Base-by-base conservation (phyloP, 176 grass and related monocot species). In the Lolium rigidum region DNA sequence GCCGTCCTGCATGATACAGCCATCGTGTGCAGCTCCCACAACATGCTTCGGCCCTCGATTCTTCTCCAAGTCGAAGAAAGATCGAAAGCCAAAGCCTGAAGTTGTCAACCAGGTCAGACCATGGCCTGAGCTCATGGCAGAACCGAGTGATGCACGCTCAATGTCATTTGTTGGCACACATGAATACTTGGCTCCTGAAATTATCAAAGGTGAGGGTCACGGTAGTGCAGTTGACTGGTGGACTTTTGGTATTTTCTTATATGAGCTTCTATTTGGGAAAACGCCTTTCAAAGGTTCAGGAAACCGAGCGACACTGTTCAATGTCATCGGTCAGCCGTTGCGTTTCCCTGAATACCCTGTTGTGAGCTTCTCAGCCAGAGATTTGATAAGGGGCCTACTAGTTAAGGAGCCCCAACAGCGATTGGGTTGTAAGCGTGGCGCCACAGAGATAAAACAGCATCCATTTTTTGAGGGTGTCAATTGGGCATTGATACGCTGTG, bases 191-290 rank as follows among this genome's bases (percentile, higher is more conserved):
- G 95, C 95, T 18, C 95, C 95, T 6, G 95, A 98, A 76, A 98
- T 98, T 75, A 92, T 98, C 87, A 95, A 98, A 78, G 95, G 93
- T 9, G 95, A 98, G 72, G 95, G 95, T 15, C 95, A 98, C 5
- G 95, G 95, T 2, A 95, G 95, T n/a, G 95, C 93, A 6, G 95
- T 98, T 50, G 95, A 98, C 54, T 98, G 95, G 95, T 98, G 95
- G 95, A 98, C 93, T 8, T 95, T 95, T 50, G 95, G 95, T 57
- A 93, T 98, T 59, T 95, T 98, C 85, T 75, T 98, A 75, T 92
- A 98, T 16, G 95, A 95, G 87, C 95, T 98, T 64, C 87, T 98
- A 26, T 98, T 95, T n/a, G 95, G 93, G 4, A 98, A 93, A 82
- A 95, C 95, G 22, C 95, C 95, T 43, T 98, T 98, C 83, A 98